Evolutionary conservation across 495 filamentous ascomycete species (phyloP).

Genomic region (Penicillium atrosanguineum): DNA sequence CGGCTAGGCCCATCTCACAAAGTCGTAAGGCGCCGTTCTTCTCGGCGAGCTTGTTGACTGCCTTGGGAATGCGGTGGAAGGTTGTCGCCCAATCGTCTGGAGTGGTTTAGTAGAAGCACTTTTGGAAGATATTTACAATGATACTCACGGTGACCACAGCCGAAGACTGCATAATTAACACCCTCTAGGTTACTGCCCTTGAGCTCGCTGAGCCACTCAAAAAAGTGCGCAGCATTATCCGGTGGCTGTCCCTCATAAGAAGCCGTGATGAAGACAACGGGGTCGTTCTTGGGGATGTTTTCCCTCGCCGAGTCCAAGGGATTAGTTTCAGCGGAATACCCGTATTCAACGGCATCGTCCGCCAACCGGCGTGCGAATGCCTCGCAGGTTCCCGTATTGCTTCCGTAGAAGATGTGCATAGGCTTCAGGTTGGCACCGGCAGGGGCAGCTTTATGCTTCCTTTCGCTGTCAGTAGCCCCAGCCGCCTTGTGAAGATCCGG

Average conservation of each 20-base stretch:
- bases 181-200: conserved; percentile 50
- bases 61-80: conserved; percentile 69
- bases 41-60: conserved; percentile 52
- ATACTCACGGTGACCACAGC: conserved; percentile 38
- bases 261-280: conserved; percentile 65
- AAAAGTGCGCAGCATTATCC: conserved; percentile 70
- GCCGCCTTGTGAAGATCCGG: conserved; percentile 5
- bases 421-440: conserved; percentile 31
- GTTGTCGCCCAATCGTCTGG: conserved; percentile 63
- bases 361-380: conserved; percentile 62
- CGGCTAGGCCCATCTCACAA: conserved; percentile 54
- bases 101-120: background rate
- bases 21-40: conserved; percentile 54
- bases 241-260: conserved; percentile 76
- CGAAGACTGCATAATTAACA: conserved; percentile 65
- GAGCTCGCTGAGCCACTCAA: conserved; percentile 58
- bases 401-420: conserved; percentile 69
- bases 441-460: conserved; percentile 18
- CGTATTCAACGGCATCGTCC: conserved; percentile 54
- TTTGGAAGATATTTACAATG: background rate
- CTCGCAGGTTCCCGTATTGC: conserved; percentile 76
- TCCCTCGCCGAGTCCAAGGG: conserved; percentile 60
- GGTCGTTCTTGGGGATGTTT: conserved; percentile 58
- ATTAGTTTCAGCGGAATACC: conserved; percentile 55
- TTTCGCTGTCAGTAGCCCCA: conserved; percentile 19